Evolutionary conservation across 2,329 filamentous ascomycete genomes (phyloP), one percentile per base, ranked within the genome.

Genomic region (Elsinoe australis): DNA sequence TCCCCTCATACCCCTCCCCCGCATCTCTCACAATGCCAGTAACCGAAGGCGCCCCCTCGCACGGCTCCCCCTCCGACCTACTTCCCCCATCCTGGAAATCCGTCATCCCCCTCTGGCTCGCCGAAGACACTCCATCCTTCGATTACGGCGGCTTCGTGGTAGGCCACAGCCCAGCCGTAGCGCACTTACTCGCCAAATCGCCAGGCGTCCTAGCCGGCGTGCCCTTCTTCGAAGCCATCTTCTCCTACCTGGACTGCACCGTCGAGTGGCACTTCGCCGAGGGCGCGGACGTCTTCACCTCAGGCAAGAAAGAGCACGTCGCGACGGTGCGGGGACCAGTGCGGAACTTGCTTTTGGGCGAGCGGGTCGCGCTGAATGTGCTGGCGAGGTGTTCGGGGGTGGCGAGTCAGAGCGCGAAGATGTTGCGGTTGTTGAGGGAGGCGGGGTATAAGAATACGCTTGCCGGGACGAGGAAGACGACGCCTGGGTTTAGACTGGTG

Each of bases 91-190:
- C 82, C 54, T 95, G 87, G 80, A 94, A 90, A 65, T 76, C 81
- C 42, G 78, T 82, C 55, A 79, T 95, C 54, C 78, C 82, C 18
- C 70, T 78, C 59, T 98, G 92, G 92, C 83, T 95, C 10, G 85
- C 88, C 60, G 92, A 98, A 69, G 92, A 98, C 70, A 94, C 88
- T 2, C 92, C 92, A 3, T 92, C 87, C 47, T 90, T 95, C 68
- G 92, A 98, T 73, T 95, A 95, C 65, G 92, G 87, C 60, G 92
- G 92, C 52, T 98, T 94, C 66, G 92, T 98, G 5, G 92, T 98
- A 18, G 92, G 92, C 54, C 79, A 85, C 31, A 70, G 68, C 12
- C 61, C 68, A 7, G 68, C 67, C 1, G 70, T 72, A 55, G 71
- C 71, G 2, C 67, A 67, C 22, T 58, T 81, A 15, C 62, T 81